A percentile compares a stretch with the other conserved stretches of the same genome.
phyloP scores from a whole-genome alignment of 1,284 basidiomycete species.

The Ceratobasidium sp. region DNA sequence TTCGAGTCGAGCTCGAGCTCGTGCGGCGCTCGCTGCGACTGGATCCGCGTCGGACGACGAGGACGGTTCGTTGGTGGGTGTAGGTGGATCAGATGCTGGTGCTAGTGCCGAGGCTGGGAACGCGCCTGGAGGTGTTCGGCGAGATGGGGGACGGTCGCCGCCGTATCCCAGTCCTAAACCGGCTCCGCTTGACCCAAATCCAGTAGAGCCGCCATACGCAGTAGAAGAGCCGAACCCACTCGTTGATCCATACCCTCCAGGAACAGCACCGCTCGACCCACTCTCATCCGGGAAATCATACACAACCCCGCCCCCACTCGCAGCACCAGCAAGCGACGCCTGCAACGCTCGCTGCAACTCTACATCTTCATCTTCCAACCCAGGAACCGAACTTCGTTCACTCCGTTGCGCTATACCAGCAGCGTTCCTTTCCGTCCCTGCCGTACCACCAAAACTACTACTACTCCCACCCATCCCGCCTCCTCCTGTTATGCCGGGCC shows the following conservation, averaged over 20 bases:
- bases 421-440: too few relatives aligned
- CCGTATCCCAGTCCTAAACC: slow-evolving; percentile 23
- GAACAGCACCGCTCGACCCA: background rate
- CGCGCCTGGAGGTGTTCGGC: background rate
- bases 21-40: slow-evolving; percentile 75
- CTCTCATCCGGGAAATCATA: slow-evolving; percentile 33
- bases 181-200: background rate
- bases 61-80: slow-evolving; percentile 55
- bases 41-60: slow-evolving; percentile 62
- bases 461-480: background rate
- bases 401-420: too few relatives aligned
- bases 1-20: slow-evolving; percentile 73
- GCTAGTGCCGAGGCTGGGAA: background rate
- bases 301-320: background rate
- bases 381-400: slow-evolving; percentile 48
- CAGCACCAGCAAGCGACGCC: slow-evolving; percentile 69
- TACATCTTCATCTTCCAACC: slow-evolving; percentile 85
- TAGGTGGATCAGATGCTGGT: slow-evolving; percentile 44
- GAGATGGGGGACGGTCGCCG: slow-evolving; percentile 6
- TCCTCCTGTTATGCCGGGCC: background rate
- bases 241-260: too few relatives aligned
- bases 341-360: slow-evolving; percentile 89
- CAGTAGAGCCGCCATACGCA: too few relatives aligned
- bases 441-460: background rate
- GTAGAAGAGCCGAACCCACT: too few relatives aligned